Evolutionary conservation across 2,329 filamentous ascomycete species (phyloP).

Genomic region (Penicillium sclerotiorum): DNA sequence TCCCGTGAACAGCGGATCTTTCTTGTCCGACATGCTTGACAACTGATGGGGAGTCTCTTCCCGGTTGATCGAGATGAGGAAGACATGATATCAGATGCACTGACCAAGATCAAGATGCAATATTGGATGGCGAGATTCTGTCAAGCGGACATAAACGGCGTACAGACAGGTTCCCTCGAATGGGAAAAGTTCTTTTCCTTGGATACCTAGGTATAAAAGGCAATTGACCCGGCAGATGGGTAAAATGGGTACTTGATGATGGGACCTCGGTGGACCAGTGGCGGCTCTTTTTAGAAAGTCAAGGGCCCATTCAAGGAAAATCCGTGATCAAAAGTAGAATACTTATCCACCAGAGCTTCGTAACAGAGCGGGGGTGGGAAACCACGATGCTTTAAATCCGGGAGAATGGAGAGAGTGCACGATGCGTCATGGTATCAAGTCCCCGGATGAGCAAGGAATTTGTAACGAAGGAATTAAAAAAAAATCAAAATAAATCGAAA

Average conservation of each 20-base stretch:
- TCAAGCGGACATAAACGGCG: conserved; percentile 2
- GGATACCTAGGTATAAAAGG: too few relatives aligned
- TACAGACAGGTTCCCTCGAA: not conserved
- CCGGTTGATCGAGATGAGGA: conserved; percentile 31
- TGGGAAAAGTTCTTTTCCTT: too few relatives aligned
- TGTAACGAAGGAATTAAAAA: not conserved
- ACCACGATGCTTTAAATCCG: conserved; percentile 6
- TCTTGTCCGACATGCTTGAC: conserved; percentile 43
- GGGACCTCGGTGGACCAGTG: conserved; percentile 5
- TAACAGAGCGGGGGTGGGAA: conserved; percentile 4
- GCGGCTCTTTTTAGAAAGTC: not conserved
- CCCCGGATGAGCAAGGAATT: conserved; percentile 2
- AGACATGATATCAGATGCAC: conserved; percentile 20
- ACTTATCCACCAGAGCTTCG: conserved; percentile 2
- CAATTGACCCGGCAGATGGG: not conserved
- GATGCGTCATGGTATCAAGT: conserved; percentile 4
- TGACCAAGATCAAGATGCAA: not conserved
- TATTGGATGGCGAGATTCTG: not conserved
- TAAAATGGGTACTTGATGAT: conserved; percentile 2
- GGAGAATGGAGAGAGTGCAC: not conserved
- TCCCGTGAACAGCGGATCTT: conserved; percentile 46
- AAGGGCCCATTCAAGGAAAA: not conserved
- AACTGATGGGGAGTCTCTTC: conserved; percentile 44
- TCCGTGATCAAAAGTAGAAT: not conserved
- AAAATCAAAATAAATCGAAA: not conserved